Evolutionary conservation across 1,284 basidiomycete genomes (phyloP).

Genomic region (Sphaerobolus stellatus): DNA sequence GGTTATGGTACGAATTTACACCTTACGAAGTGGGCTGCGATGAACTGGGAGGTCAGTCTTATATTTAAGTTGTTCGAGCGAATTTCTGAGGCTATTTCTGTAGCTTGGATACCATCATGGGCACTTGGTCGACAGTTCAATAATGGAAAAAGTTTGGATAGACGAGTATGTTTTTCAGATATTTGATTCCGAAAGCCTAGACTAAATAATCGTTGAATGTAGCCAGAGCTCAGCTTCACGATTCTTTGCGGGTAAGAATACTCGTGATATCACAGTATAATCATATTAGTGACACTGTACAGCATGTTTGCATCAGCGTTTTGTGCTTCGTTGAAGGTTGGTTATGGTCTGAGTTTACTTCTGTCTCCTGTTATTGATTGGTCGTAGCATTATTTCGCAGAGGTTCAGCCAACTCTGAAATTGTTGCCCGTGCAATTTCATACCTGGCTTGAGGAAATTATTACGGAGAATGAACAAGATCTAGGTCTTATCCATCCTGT

Average conservation of each 20-base stretch:
- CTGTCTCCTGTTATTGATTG: not conserved
- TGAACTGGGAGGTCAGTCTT: conserved; percentile 36
- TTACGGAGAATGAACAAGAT: conserved; percentile 34
- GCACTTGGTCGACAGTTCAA: conserved; percentile 37
- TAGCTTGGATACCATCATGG: conserved; percentile 45
- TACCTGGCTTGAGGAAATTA: conserved; percentile 34
- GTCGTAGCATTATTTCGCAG: conserved; percentile 37
- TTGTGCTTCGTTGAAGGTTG: conserved; percentile 40
- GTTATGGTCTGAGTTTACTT: not conserved
- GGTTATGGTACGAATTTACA: conserved; percentile 43
- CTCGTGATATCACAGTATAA: not conserved
- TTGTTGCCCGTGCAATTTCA: conserved; percentile 35
- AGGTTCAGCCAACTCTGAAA: conserved; percentile 37
- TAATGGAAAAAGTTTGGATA: conserved; percentile 34
- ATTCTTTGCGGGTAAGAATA: conserved; percentile 36
- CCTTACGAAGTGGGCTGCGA: conserved; percentile 43
- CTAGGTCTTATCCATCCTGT: conserved; percentile 41
- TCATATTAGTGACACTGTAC: not conserved
- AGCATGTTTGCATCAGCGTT: conserved; percentile 44
- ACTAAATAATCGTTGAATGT: not conserved
- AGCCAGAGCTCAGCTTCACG: conserved; percentile 41
- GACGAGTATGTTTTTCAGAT: conserved; percentile 24
- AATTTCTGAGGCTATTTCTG: not conserved
- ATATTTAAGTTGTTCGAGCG: not conserved
- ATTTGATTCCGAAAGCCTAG: not conserved